A percentile compares a stretch with the other conserved stretches of the same genome.
Conservation (phyloP, 2,329 filamentous ascomycete genomes). For the Trichoderma sp. region DNA sequence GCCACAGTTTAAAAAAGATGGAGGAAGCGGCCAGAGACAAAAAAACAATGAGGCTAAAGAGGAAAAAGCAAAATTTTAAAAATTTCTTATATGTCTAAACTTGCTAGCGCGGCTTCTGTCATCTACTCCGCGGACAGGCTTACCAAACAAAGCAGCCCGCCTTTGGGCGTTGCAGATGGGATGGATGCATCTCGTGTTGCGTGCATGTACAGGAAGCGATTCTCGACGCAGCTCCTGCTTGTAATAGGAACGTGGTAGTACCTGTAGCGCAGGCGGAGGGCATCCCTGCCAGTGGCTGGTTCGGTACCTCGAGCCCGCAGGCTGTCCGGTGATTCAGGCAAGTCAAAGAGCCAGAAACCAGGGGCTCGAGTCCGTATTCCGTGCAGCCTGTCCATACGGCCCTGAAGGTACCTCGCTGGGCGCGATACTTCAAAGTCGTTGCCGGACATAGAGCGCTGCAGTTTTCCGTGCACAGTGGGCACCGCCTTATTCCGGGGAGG, state of each 20-base stretch:
- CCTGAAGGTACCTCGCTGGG: constrained; percentile 3
- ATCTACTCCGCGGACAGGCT: neutral
- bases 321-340: constrained; percentile 17
- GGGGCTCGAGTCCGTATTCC: constrained; percentile 4
- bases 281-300: constrained; percentile 21
- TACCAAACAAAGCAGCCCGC: neutral
- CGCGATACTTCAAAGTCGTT: neutral
- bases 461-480: constrained; percentile 5
- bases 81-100: neutral
- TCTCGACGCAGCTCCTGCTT: neutral
- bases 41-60: neutral
- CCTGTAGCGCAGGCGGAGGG: neutral
- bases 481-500: constrained; percentile 16
- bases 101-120: neutral
- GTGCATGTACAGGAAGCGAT: neutral
- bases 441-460: constrained; percentile 2
- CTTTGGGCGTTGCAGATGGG: neutral
- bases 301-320: neutral
- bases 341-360: constrained; percentile 15
- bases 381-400: neutral
- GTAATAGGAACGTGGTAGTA: constrained; percentile 5
- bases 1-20: constrained; percentile 16
- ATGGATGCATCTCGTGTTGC: neutral
- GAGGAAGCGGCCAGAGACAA: neutral
- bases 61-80: neutral